These are phyloP conservation scores for Trametes pubescens DNA, from an alignment of 1,284 basidiomycete species.

Conservation along the genomic window DNA sequence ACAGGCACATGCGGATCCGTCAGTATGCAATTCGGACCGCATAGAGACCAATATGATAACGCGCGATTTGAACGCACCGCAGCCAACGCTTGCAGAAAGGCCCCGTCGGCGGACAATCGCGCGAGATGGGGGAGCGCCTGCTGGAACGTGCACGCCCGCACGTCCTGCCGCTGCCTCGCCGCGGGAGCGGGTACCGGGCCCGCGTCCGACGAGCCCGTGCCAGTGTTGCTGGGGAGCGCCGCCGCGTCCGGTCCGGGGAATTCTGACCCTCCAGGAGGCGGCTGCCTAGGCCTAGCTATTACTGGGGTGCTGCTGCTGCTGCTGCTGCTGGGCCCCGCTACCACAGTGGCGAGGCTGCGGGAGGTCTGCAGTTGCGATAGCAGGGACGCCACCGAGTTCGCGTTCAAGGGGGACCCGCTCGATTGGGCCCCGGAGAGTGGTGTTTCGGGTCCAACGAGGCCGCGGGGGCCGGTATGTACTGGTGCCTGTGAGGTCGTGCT, in stretches of 20 bases:
- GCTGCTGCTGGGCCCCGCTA: slow-evolving; percentile 13
- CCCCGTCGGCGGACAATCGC: slow-evolving; percentile 58
- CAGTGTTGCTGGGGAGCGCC: slow-evolving; percentile 9
- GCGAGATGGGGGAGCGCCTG: slow-evolving; percentile 68
- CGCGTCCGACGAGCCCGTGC: slow-evolving; percentile 8
- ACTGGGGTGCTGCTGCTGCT: background rate
- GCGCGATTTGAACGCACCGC: slow-evolving; percentile 55
- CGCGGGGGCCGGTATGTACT: background rate
- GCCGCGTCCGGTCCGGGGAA: slow-evolving; percentile 19
- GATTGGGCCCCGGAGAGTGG: background rate
- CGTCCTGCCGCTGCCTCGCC: slow-evolving; percentile 43
- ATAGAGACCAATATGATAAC: background rate
- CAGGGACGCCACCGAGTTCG: slow-evolving; percentile 64
- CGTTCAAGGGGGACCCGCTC: slow-evolving; percentile 21
- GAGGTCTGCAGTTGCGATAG: slow-evolving; percentile 65
- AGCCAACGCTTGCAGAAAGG: slow-evolving; percentile 49
- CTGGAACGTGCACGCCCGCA: slow-evolving; percentile 63
- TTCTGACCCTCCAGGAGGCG: slow-evolving; percentile 16
- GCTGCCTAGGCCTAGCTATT: slow-evolving; percentile 9
- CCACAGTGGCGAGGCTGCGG: slow-evolving; percentile 24
- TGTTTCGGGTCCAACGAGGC: background rate
- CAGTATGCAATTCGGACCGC: background rate
- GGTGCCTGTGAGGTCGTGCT: background rate
- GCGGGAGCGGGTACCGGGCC: slow-evolving; percentile 23
- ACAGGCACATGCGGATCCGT: background rate